Base-by-base conservation (phyloP, 2,329 filamentous ascomycete species). In the Nannizzia gypsea region DNA sequence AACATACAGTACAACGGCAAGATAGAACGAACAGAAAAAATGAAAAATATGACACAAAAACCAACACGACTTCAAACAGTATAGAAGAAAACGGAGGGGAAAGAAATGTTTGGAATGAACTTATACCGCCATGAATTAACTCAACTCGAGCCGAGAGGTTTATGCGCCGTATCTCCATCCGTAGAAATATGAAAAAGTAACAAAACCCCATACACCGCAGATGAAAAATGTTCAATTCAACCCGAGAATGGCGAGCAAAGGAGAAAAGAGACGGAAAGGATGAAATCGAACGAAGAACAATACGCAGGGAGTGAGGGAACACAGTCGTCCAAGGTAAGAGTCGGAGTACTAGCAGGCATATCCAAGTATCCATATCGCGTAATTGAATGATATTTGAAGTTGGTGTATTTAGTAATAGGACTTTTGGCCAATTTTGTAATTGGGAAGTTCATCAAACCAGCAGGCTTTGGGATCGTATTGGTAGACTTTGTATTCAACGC, bases 401-500 rank as follows among this genome's bases (percentile, higher is more conserved):
- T 40, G 31, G n/a, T 4, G 2, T 31, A 56, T 56, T 59, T 66
- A 68, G 54, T 65, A 66, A 20, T 69, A 64, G 59, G 63, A 70
- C 34, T 73, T 70, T 65, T 77, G 75, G 60, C 72, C 82, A 31
- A 93, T 81, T 73, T 87, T 84, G 74, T 93, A 97, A 68, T 91
- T 81, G n/a, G 86, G 88, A 52, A 95, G 75, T 70, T 93, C 85
- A 61, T 93, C 85, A 67, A 99, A 99, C 81, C 86, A 90, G 63
- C 87, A 84, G 20, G 77, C 82, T 2, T 81, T 78, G 63, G 89
- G 83, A 70, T 96, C 89, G 76, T 96, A 99, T 63, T 85, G 83
- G 78, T 95, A 99, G 0, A 90, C 92, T 72, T 95, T 92, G 77
- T 97, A 96, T 63, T 96, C 92, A 61, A 96, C 91, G 13, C 93